A percentile compares a stretch with the other conserved stretches of the same genome.
phyloP scores from a whole-genome alignment of 768 basidiomycete species.

The Exsudoporus frostii region DNA sequence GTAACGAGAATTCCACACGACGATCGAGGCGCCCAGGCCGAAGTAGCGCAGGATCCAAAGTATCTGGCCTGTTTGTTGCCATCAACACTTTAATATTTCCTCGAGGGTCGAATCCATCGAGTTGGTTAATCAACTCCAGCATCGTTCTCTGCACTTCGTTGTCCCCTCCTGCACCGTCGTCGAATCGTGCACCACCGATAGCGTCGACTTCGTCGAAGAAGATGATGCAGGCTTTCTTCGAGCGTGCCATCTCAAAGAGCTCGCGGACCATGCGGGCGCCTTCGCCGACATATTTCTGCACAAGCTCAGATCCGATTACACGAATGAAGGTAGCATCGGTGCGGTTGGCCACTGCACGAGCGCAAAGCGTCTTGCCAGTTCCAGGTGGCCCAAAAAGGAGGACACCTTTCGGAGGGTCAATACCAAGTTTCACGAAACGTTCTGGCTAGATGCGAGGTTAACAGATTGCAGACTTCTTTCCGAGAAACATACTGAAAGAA shows the following conservation, averaged over 20 bases:
- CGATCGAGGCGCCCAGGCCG: slow-evolving; percentile 96
- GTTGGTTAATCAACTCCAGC: slow-evolving; percentile 97
- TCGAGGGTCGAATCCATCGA: slow-evolving; percentile 97
- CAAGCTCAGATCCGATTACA: slow-evolving; percentile 97
- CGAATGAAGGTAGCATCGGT: slow-evolving; percentile 99
- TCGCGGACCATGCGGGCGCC: slow-evolving; percentile 99
- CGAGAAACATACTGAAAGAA: slow-evolving; percentile 71
- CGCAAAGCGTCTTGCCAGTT: slow-evolving; percentile 98
- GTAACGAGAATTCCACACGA: slow-evolving; percentile 93
- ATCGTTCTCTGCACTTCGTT: slow-evolving; percentile 99
- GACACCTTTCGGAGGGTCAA: slow-evolving; percentile 98
- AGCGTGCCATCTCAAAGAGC: slow-evolving; percentile 97
- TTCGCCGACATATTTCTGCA: slow-evolving; percentile 99
- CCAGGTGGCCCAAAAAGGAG: slow-evolving; percentile 94
- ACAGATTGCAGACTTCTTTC: neutral
- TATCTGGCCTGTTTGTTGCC: slow-evolving; percentile 99
- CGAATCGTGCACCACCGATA: slow-evolving; percentile 95
- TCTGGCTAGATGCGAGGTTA: slow-evolving; percentile 72
- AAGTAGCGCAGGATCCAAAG: slow-evolving; percentile 92
- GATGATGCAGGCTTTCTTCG: slow-evolving; percentile 99
- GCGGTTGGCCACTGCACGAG: slow-evolving; percentile 95
- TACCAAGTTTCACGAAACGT: slow-evolving; percentile 95
- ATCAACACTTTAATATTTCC: slow-evolving; percentile 99
- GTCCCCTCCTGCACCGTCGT: slow-evolving; percentile 98
- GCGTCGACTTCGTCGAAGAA: slow-evolving; percentile 99